Evolutionary conservation across 2,329 filamentous ascomycete species (phyloP).

Genomic region (Hymenoscyphus linearis): DNA sequence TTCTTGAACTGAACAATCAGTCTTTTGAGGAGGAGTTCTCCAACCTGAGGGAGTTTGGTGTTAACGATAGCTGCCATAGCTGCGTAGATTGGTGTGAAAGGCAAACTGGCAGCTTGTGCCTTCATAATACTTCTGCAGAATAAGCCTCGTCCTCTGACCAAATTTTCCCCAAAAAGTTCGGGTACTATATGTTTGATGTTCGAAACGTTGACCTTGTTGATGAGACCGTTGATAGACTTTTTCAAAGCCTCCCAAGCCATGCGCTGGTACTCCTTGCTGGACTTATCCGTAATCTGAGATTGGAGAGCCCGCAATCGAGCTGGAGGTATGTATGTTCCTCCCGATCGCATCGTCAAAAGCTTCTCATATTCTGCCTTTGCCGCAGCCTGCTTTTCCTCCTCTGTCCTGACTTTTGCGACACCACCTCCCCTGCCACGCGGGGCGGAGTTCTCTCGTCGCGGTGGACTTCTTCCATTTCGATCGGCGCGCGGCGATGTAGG

Average conservation of each 20-base stretch:
- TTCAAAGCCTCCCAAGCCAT: slow-evolving; percentile 99
- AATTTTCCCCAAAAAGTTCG: slow-evolving; percentile 90
- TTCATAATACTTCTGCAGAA: slow-evolving; percentile 98
- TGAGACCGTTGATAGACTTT: slow-evolving; percentile 96
- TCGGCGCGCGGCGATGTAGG: slow-evolving; percentile 24
- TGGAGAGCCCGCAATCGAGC: slow-evolving; percentile 86
- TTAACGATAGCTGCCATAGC: slow-evolving; percentile 96
- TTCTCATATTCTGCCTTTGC: slow-evolving; percentile 93
- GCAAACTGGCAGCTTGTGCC: slow-evolving; percentile 89
- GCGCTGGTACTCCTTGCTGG: slow-evolving; percentile 93
- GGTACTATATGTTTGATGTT: slow-evolving; percentile 98
- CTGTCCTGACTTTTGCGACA: slow-evolving; percentile 42
- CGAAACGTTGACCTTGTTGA: slow-evolving; percentile 97
- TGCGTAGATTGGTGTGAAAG: slow-evolving; percentile 94
- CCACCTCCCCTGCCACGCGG: slow-evolving; percentile 11
- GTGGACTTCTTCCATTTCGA: slow-evolving; percentile 20
- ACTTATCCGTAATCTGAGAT: slow-evolving; percentile 94
- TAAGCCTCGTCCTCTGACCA: slow-evolving; percentile 82
- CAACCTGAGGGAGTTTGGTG: slow-evolving; percentile 91
- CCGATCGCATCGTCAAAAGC: slow-evolving; percentile 85
- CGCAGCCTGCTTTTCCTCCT: slow-evolving; percentile 80
- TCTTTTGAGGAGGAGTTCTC: slow-evolving; percentile 80
- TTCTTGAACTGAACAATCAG: slow-evolving; percentile 92
- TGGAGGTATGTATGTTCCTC: slow-evolving; percentile 93
- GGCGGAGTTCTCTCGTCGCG: slow-evolving; percentile 11